These are phyloP conservation scores for Huiozyma sinensis DNA, from an alignment of 805 yeast genomes.

Conservation along the genomic window DNA sequence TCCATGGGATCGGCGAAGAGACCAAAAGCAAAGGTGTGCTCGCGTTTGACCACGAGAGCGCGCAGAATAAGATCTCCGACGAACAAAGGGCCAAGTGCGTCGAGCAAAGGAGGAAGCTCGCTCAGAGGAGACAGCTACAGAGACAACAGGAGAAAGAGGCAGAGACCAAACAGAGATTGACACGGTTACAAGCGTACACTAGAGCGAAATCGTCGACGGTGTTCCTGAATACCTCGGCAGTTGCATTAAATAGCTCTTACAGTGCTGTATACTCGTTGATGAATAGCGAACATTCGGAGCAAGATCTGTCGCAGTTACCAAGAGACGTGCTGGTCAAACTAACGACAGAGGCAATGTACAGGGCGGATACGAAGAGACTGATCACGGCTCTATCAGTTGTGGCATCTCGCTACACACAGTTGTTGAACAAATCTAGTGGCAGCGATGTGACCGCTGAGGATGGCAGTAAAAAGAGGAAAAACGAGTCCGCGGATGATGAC, in stretches of 20 bases:
- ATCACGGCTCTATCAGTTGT: constrained; percentile 61
- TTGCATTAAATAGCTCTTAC: constrained; percentile 38
- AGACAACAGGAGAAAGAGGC: constrained; percentile 3
- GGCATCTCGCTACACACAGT: constrained; percentile 50
- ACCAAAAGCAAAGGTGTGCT: constrained; percentile 27
- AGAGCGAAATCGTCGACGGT: constrained; percentile 17
- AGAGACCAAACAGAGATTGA: neutral
- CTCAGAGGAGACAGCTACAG: constrained; percentile 5
- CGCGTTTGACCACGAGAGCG: constrained; percentile 14
- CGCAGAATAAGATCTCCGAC: constrained; percentile 14
- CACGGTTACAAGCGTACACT: constrained; percentile 20
- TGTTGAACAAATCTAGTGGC: constrained; percentile 17
- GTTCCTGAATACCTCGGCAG: constrained; percentile 27
- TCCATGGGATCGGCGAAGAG: constrained; percentile 28
- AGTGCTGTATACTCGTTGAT: constrained; percentile 60
- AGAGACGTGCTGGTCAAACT: constrained; percentile 48
- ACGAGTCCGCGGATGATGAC: neutral
- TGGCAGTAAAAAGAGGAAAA: neutral
- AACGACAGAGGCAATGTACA: constrained; percentile 59
- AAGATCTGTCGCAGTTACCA: constrained; percentile 60
- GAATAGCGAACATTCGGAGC: constrained; percentile 47
- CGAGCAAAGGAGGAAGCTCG: neutral
- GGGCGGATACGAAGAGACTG: constrained; percentile 41
- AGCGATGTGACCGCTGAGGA: neutral
- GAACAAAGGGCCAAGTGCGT: constrained; percentile 2